Evolutionary conservation across 495 filamentous ascomycete species (phyloP).

Genomic region (Penicillium verhagenii): DNA sequence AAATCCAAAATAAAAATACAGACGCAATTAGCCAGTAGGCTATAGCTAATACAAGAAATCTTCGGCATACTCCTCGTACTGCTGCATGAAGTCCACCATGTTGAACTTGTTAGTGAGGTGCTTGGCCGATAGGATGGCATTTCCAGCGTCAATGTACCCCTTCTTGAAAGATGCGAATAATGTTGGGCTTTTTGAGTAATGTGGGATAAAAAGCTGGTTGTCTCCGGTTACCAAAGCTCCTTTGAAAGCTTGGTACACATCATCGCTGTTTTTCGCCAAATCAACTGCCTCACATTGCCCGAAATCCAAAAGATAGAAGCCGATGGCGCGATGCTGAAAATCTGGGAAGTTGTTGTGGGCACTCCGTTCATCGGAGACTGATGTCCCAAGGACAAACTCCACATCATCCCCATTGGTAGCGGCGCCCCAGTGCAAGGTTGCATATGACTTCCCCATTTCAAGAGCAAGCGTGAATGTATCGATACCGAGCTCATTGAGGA

Average conservation of each 20-base stretch:
- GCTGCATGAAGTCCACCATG: constrained; percentile 11
- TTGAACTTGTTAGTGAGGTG: constrained; percentile 1
- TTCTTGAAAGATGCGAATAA: constrained; percentile 12
- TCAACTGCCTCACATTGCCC: constrained; percentile 15
- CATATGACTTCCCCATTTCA: constrained; percentile 13
- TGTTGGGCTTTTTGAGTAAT: constrained; percentile 1
- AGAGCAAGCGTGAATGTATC: constrained; percentile 1
- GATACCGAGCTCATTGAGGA: constrained; percentile 4
- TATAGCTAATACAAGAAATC: constrained; percentile 12
- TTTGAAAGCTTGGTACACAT: constrained; percentile 18
- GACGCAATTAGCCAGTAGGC: no score
- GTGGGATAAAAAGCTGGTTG: constrained; percentile 15
- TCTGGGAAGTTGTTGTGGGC: background rate
- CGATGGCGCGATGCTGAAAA: constrained; percentile 5
- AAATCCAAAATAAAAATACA: no score
- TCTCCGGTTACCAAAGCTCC: constrained; percentile 16
- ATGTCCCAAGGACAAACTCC: constrained; percentile 18
- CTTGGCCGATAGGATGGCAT: constrained; percentile 1
- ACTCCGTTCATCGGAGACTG: background rate
- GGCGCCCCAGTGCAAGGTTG: constrained; percentile 15
- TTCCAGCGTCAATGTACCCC: constrained; percentile 10
- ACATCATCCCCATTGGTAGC: constrained; percentile 14
- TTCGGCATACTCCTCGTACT: constrained; percentile 14
- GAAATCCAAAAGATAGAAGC: constrained; percentile 11
- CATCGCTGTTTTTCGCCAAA: constrained; percentile 2